Base-by-base conservation (phyloP, 2,329 filamentous ascomycete species). In the Colletotrichum cordylinicola region DNA sequence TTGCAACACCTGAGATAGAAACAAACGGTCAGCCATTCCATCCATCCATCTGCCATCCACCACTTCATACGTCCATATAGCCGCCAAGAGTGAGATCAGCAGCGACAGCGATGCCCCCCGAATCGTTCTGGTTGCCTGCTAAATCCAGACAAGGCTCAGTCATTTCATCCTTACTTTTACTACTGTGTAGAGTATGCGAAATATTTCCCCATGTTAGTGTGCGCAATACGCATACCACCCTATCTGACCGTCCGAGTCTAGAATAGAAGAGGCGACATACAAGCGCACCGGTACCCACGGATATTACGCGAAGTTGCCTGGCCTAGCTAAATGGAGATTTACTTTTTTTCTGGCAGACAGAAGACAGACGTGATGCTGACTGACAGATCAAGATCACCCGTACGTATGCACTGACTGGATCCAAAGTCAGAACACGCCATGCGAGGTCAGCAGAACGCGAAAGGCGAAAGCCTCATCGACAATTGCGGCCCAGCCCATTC, bases 361-460 rank as follows among this genome's bases (percentile, higher is more conserved):
- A 27, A 66, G 72, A 71, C 72, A 66, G 58, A 31, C 52, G 33
- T 43, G 27, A 33, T 35, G 56, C 31, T 48, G 71, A 21, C 73
- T 52, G 72, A 71, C 68, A 60, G 67, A 67, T 33, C 12, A 52
- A 68, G 61, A 70, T 56, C 66, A 48, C 24, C 43, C 31, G 55
- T 21, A 55, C 64, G 72, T 65, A 72, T 76, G 70, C 65, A 69
- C 72, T 65, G 72, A 72, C 72, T 69, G 72, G 68, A 48, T 29
- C 37, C 52, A 55, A 68, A 55, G 65, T 52, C 48, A 65, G 48
- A 65, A 48, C n/a, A 61, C 33, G 31, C 29, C 58, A 39, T 60
- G 43, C 43, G 43, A 21, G 43, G 43, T 52, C 43, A 74, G 52
- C 61, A 69, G 62, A 31, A 65, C 33, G 33, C 29, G 48, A 27